phyloP scores from a whole-genome alignment of 108 stramenopile genomes.

The Cyclotella choctawhatcheeana region DNA sequence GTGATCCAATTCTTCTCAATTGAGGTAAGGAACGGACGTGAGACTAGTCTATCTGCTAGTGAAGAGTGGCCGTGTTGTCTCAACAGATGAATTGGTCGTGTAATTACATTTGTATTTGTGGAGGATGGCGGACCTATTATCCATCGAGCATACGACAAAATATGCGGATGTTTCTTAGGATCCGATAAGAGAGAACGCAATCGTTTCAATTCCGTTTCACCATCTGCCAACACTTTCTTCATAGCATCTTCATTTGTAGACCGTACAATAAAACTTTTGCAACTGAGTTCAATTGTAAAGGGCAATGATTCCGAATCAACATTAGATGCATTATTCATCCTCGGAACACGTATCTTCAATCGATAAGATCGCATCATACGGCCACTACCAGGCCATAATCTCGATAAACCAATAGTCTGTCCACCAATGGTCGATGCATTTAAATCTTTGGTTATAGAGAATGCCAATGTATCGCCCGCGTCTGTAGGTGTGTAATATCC shows the following conservation, averaged over 20 bases:
- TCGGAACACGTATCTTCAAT: slow-evolving; percentile 53
- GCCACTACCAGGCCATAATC: slow-evolving; percentile 70
- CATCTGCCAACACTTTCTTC: slow-evolving; percentile 30
- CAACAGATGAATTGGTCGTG: slow-evolving; percentile 70
- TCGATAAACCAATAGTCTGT: slow-evolving; percentile 21
- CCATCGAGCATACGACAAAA: slow-evolving; percentile 50
- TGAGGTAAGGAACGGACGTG: slow-evolving; percentile 91
- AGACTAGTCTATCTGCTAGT: slow-evolving; percentile 88
- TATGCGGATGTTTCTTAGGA: slow-evolving; percentile 41
- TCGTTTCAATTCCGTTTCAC: slow-evolving; percentile 51
- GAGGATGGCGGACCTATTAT: slow-evolving; percentile 21
- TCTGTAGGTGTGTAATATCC: not conserved
- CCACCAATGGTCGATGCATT: slow-evolving; percentile 30
- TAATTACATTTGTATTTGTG: slow-evolving; percentile 4
- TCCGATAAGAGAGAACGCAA: slow-evolving; percentile 43
- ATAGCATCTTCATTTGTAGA: slow-evolving; percentile 30
- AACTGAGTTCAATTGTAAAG: slow-evolving; percentile 38
- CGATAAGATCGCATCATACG: slow-evolving; percentile 85
- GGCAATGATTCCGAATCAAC: slow-evolving; percentile 7
- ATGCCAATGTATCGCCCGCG: slow-evolving; percentile 31
- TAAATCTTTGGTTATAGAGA: slow-evolving; percentile 38
- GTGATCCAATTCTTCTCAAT: slow-evolving; percentile 95
- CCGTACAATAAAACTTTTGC: slow-evolving; percentile 49
- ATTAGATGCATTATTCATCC: slow-evolving; percentile 33
- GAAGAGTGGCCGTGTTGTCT: slow-evolving; percentile 92